Evolutionary conservation across 805 yeast species (phyloP), one percentile per base, ranked within the genome.

Genomic region (Blastobotrys mokoenaii): DNA sequence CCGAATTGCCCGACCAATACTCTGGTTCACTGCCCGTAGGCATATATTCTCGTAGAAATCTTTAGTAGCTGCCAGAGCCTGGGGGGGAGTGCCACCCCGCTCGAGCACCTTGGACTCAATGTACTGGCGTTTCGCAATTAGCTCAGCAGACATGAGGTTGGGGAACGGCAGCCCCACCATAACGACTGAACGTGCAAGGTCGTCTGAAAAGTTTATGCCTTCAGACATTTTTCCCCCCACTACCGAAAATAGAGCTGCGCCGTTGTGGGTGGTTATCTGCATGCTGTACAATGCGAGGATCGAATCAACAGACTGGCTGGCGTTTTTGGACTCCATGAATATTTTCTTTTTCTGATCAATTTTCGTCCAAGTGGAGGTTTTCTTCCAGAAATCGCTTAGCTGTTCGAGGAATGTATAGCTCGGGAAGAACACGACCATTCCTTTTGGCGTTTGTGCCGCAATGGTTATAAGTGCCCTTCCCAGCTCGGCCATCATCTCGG

Each of bases 201-300:
- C 79, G 57, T 88, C 90, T 9, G 89, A 76, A 60, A 90, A 89
- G 59, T 89, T 89, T 37, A 89, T 90, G 3, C 97, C 97, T 62
- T 89, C 97, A 0, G 95, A 85, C 65, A 89, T 70, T 57, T 82
- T 82, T 0, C 97, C 97, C 1, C 96, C 96, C 12, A 90, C 95
- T 1, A 90, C 95, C 0, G 96, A 79, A 25, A 90, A 67, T 3
- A 89, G 61, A 1, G 84, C 54, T 0, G 94, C 89, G 1, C 93
- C 90, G 3, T 58, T 51, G 11, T 43, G 42, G 0, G 60, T 56
- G 6, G 33, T 47, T 9, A 81, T 69, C 0, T 67, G 57, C 1
- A 62, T 54, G 1, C 79, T 63, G 54, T 82, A 89, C 2, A 71
- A 74, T 1, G 60, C 50, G 12, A 88, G 61, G 0, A 76, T 65